phyloP scores from a whole-genome alignment of 2,329 filamentous ascomycete genomes.

The Colletotrichum sp. region DNA sequence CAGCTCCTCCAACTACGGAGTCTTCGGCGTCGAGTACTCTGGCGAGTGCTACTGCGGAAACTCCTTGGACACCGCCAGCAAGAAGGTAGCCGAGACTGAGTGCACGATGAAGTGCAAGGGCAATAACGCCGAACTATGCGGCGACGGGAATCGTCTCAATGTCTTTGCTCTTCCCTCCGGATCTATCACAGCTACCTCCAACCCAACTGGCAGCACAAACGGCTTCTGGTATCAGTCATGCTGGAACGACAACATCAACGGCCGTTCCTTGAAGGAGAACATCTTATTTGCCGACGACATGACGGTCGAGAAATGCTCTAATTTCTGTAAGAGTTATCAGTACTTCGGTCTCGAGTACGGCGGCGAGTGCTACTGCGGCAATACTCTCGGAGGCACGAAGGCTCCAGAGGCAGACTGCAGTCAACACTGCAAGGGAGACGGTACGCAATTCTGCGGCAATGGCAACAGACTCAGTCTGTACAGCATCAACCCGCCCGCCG shows the following conservation, averaged over 20 bases:
- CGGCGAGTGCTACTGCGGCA: background rate
- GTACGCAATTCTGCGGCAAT: background rate
- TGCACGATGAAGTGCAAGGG: constrained; percentile 34
- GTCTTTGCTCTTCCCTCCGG: background rate
- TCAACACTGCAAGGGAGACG: background rate
- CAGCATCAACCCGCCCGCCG: background rate
- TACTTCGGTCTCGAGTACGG: background rate
- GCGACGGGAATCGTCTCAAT: background rate
- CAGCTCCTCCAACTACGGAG: constrained; percentile 37
- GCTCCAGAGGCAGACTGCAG: background rate
- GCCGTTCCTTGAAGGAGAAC: background rate
- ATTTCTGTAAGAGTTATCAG: background rate
- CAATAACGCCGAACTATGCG: background rate
- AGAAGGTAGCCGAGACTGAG: constrained; percentile 28
- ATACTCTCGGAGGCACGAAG: background rate
- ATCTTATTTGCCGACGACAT: background rate
- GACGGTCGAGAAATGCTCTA: background rate
- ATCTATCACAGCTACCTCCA: background rate
- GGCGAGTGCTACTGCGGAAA: constrained; percentile 42
- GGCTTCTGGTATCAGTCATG: background rate
- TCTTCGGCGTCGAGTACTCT: constrained; percentile 45
- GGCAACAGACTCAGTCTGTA: background rate
- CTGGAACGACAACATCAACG: background rate
- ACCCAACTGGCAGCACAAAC: constrained; percentile 23
- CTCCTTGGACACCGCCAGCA: constrained; percentile 30